These are phyloP conservation scores for Glycyrrhiza uralensis DNA, from an alignment of 306 rosid species.

Conservation along the genomic window DNA sequence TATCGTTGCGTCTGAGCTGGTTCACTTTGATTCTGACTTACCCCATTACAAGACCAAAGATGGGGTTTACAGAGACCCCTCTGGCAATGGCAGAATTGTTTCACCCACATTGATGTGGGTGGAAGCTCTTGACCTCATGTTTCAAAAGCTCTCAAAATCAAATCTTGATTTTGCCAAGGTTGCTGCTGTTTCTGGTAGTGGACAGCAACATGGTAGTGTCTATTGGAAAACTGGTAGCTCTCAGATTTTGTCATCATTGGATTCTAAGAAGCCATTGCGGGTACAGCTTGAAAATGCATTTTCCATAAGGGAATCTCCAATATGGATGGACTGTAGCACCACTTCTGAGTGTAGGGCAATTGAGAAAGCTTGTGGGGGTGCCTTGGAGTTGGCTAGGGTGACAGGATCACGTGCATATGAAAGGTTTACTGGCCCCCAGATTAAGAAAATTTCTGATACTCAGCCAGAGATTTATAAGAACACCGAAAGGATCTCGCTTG, in stretches of 20 bases:
- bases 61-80: conserved; percentile 81
- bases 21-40: conserved; percentile 80
- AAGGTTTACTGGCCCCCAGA: conserved; percentile 89
- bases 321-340: conserved; percentile 98
- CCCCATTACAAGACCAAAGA: conserved; percentile 85
- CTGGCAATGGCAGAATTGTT: conserved; percentile 70
- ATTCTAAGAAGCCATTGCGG: conserved; percentile 51
- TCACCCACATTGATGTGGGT: conserved; percentile 98
- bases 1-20: conserved; percentile 61
- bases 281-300: conserved; percentile 69
- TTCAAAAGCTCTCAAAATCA: conserved; percentile 58
- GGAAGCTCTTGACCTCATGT: conserved; percentile 83
- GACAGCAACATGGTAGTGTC: conserved; percentile 95
- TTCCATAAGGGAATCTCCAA: conserved; percentile 63
- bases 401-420: conserved; percentile 88
- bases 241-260: conserved; percentile 59
- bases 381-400: conserved; percentile 65
- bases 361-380: conserved; percentile 91
- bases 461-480: conserved; percentile 56
- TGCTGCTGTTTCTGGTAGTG: conserved; percentile 88
- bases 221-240: conserved; percentile 86
- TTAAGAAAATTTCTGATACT: conserved; percentile 65
- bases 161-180: conserved; percentile 61
- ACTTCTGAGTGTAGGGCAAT: conserved; percentile 70
- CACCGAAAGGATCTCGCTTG: conserved; percentile 94